These are phyloP conservation scores for Annulohypoxylon truncatum DNA, from an alignment of 2,329 filamentous ascomycete genomes.

Conservation along the genomic window DNA sequence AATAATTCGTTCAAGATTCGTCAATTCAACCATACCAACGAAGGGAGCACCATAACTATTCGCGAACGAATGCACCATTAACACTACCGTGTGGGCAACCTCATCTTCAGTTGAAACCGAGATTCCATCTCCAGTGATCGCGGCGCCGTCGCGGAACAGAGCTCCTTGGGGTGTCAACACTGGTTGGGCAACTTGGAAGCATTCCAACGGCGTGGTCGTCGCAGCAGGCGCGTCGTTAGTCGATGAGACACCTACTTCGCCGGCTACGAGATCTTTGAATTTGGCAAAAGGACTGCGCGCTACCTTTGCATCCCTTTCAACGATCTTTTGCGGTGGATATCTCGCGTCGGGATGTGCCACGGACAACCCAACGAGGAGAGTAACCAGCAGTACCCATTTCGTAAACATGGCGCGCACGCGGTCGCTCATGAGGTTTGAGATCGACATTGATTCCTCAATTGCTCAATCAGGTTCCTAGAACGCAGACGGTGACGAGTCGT, in stretches of 20 bases:
- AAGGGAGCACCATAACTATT: conserved; percentile 80
- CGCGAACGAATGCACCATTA: conserved; percentile 79
- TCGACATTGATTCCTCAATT: conserved; percentile 32
- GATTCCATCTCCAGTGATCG: conserved; percentile 39
- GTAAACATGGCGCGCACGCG: conserved; percentile 13
- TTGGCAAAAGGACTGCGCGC: conserved; percentile 44
- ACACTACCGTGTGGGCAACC: conserved; percentile 60
- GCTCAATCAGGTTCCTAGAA: conserved; percentile 9
- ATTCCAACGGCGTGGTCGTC: conserved; percentile 60
- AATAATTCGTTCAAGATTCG: conserved; percentile 8
- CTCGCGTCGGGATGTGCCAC: conserved; percentile 36
- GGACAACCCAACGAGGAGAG: conserved; percentile 33
- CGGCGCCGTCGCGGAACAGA: conserved; percentile 52
- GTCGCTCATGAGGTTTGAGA: not conserved
- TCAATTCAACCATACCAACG: conserved; percentile 64
- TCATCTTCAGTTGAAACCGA: conserved; percentile 31
- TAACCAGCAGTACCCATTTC: conserved; percentile 23
- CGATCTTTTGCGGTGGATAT: conserved; percentile 20
- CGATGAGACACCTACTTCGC: conserved; percentile 13
- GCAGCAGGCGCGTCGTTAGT: conserved; percentile 26
- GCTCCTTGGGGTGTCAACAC: conserved; percentile 64
- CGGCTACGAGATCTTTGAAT: conserved; percentile 36
- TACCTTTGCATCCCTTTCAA: conserved; percentile 9
- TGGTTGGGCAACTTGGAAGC: conserved; percentile 77
- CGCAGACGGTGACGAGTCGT: conserved; percentile 20